Evolutionary conservation across 2,329 filamentous ascomycete genomes (phyloP).

Genomic region (Sporothrix schenckii): DNA sequence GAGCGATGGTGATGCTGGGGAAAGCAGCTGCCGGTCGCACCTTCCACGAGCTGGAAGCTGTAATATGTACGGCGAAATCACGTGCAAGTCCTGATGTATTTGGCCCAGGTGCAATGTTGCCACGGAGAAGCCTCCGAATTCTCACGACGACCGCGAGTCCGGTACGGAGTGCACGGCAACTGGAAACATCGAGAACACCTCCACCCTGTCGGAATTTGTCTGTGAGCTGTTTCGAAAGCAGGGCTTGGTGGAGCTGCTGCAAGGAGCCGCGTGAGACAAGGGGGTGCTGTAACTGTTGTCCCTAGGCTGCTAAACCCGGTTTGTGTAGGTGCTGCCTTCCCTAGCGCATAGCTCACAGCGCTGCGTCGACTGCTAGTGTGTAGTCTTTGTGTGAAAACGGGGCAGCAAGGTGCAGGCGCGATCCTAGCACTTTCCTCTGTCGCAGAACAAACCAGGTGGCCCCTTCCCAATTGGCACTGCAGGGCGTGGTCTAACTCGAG

Average conservation of each 20-base stretch:
- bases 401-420: neutral
- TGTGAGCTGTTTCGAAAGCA: constrained; percentile 28
- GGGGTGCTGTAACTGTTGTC: constrained; percentile 4
- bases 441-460: constrained; percentile 20
- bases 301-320: neutral
- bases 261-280: constrained; percentile 25
- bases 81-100: neutral
- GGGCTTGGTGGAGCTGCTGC: constrained; percentile 16
- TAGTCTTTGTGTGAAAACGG: neutral
- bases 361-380: neutral
- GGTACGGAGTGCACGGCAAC: neutral
- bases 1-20: neutral
- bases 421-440: constrained; percentile 15
- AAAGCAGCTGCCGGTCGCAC: neutral
- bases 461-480: constrained; percentile 17
- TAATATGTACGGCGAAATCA: neutral
- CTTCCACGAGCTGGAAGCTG: constrained; percentile 4
- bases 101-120: neutral
- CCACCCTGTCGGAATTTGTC: constrained; percentile 12
- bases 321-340: constrained; percentile 2
- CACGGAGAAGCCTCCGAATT: neutral
- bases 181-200: constrained; percentile 23
- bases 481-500: neutral
- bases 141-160: neutral
- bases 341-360: constrained; percentile 2